Evolutionary conservation across 495 filamentous ascomycete genomes (phyloP).

Genomic region (Tuber calosporum): DNA sequence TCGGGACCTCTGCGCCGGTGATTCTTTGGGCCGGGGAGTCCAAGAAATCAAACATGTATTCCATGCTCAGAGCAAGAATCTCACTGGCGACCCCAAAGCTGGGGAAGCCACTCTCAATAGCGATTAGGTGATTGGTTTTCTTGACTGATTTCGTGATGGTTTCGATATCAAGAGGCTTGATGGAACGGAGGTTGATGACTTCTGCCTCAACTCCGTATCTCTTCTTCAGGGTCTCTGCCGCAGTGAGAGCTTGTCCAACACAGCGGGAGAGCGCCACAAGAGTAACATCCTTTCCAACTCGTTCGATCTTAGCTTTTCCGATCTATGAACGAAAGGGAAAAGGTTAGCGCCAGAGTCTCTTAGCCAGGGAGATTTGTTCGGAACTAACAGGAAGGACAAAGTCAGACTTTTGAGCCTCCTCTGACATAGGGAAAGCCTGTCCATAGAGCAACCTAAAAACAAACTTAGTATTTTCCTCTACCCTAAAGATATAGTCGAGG

Average conservation of each 20-base stretch:
- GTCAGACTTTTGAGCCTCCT: constrained; percentile 86
- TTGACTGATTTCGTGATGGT: constrained; percentile 91
- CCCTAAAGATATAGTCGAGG: neutral
- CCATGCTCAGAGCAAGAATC: constrained; percentile 87
- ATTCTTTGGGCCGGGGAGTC: constrained; percentile 86
- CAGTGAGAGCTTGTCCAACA: constrained; percentile 83
- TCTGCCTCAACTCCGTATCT: constrained; percentile 94
- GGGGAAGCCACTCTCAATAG: constrained; percentile 92
- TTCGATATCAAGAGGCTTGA: constrained; percentile 95
- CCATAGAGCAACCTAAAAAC: constrained; percentile 73
- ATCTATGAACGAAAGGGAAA: constrained; percentile 45
- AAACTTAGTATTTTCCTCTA: constrained; percentile 11
- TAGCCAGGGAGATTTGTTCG: neutral
- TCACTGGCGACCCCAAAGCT: constrained; percentile 86
- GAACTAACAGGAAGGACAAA: constrained; percentile 69
- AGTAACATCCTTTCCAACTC: constrained; percentile 88
- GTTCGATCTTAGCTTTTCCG: constrained; percentile 98
- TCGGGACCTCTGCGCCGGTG: constrained; percentile 92
- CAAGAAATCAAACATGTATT: constrained; percentile 97
- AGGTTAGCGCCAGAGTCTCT: constrained; percentile 16
- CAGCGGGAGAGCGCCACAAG: constrained; percentile 90
- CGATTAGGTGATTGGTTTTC: constrained; percentile 90
- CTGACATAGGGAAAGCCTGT: constrained; percentile 88
- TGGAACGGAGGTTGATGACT: constrained; percentile 93
- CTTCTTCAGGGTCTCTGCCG: constrained; percentile 81